phyloP scores from a whole-genome alignment of 306 rosid genomes.

The Corylus avellana region DNA sequence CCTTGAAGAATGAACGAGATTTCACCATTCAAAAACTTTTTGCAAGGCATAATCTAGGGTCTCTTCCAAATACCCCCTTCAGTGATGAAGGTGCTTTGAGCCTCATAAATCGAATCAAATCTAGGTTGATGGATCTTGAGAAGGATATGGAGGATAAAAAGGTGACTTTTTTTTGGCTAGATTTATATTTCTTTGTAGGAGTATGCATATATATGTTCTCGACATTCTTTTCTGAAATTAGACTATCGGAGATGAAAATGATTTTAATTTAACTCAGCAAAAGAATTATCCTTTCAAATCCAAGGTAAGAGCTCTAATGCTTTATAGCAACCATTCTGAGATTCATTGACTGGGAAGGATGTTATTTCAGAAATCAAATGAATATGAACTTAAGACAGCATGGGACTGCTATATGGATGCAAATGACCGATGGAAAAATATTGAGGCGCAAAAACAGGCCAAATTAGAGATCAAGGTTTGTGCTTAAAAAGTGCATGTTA shows the following conservation, averaged over 20 bases:
- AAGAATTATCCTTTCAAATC: background rate
- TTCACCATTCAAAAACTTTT: conserved; percentile 56
- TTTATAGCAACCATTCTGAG: background rate
- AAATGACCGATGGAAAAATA: conserved; percentile 60
- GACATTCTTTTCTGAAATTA: conserved; percentile 11
- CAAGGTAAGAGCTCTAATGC: background rate
- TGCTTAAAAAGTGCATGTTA: conserved; percentile 19
- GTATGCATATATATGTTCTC: background rate
- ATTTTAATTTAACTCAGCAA: background rate
- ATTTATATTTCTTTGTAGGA: background rate
- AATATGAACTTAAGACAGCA: conserved; percentile 57
- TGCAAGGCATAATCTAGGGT: conserved; percentile 65
- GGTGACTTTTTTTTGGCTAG: conserved; percentile 44
- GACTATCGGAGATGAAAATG: conserved; percentile 15
- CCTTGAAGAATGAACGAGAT: conserved; percentile 81
- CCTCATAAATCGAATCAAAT: conserved; percentile 67
- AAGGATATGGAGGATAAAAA: conserved; percentile 74
- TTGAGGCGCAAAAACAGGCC: conserved; percentile 64
- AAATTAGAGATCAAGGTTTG: conserved; percentile 66
- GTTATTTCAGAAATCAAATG: conserved; percentile 60
- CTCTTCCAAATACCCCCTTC: conserved; percentile 70
- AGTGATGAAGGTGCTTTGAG: conserved; percentile 59
- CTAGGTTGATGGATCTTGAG: conserved; percentile 67
- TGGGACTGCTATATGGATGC: conserved; percentile 72
- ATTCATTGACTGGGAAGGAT: conserved; percentile 16